These are phyloP conservation scores for Phaseolus lunatus DNA, from an alignment of 306 rosid species.

Conservation along the genomic window DNA sequence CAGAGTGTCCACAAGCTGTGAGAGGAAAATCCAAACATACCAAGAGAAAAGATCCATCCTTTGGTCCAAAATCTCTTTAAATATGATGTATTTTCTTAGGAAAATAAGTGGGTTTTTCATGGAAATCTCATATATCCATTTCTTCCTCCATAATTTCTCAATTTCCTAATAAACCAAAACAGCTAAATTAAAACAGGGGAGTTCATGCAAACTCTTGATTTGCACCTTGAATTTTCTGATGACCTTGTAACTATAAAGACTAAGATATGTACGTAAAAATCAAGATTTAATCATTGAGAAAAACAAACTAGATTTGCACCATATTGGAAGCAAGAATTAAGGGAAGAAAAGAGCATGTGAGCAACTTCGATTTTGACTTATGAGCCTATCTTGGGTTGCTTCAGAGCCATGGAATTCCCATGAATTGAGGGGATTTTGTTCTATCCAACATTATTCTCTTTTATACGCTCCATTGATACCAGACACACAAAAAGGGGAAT, in stretches of 20 bases:
- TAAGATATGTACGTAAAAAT: background rate
- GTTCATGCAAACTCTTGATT: conserved; percentile 54
- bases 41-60: conserved; percentile 47
- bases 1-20: conserved; percentile 54
- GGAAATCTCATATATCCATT: background rate
- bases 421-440: background rate
- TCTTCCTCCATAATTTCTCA: background rate
- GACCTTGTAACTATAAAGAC: background rate
- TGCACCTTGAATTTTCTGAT: conserved; percentile 7
- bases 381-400: conserved; percentile 6
- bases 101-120: conserved; percentile 24
- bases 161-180: conserved; percentile 54
- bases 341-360: conserved; percentile 10
- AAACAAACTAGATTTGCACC: background rate
- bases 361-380: background rate
- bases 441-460: conserved; percentile 12
- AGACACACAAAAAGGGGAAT: background rate
- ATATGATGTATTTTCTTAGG: conserved; percentile 33
- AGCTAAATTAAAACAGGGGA: conserved; percentile 16
- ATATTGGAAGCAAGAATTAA: background rate
- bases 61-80: conserved; percentile 32
- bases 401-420: background rate
- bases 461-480: background rate
- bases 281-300: background rate
- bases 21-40: conserved; percentile 54